A percentile compares a stretch with the other conserved stretches of the same genome.
Evolutionary conservation across 179 eudicot genomes (phyloP).

Genomic region (Drosera spatulata): DNA sequence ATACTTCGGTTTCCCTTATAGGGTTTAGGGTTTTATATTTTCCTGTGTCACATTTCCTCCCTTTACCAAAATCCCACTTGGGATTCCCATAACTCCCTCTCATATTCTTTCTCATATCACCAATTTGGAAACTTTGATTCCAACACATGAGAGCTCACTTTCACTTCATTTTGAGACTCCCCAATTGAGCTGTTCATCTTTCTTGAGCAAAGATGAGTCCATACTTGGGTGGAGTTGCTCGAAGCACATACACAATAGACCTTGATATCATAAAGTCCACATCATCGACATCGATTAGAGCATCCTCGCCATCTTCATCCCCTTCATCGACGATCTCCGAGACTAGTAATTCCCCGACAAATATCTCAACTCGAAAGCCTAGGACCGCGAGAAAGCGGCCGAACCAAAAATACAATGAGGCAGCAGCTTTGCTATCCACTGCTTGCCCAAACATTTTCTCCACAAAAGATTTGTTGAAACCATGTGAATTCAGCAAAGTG

Average conservation of each 20-base stretch:
- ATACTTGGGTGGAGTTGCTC: conserved; percentile 28
- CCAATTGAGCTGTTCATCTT: too few species aligned
- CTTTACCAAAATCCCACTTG: too few species aligned
- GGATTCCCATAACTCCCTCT: not conserved
- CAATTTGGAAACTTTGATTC: too few species aligned
- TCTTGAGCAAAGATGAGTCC: conserved; percentile 22
- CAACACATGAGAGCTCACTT: too few species aligned
- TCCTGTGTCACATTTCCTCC: not conserved
- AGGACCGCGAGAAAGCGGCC: too few species aligned
- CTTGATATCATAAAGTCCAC: conserved; percentile 31
- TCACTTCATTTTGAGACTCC: too few species aligned
- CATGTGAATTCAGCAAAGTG: conserved; percentile 17
- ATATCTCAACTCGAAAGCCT: conserved; percentile 1
- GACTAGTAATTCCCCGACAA: conserved; percentile 1
- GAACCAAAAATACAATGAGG: too few species aligned
- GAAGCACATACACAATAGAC: conserved; percentile 25
- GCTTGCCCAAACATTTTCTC: too few species aligned
- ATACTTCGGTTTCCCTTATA: not conserved
- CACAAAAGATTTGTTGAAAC: too few species aligned
- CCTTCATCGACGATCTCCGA: too few species aligned
- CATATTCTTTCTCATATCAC: not conserved
- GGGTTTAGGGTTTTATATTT: conserved; percentile 1
- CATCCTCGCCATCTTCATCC: conserved; percentile 26
- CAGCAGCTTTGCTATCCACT: too few species aligned
- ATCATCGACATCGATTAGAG: conserved; percentile 34